phyloP scores from a whole-genome alignment of 2,329 filamentous ascomycete species.

The Aspergillus fijiensis region DNA sequence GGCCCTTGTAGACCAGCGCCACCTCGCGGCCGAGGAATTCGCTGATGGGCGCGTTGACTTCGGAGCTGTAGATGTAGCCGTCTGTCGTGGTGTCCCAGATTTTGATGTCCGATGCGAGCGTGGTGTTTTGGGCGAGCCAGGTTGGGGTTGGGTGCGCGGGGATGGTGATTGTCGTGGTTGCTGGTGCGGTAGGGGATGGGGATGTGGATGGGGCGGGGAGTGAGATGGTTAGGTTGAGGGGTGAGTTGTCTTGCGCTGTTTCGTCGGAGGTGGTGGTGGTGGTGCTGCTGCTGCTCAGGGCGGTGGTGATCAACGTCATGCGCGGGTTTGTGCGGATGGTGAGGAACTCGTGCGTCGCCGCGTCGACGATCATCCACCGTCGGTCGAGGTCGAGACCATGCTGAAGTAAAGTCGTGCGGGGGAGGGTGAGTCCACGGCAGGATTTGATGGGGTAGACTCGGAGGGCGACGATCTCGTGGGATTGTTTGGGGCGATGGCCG shows the following conservation, averaged over 20 bases:
- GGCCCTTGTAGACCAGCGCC: constrained; percentile 62
- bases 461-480: constrained; percentile 41
- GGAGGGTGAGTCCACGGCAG: constrained; percentile 60
- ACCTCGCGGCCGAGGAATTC: constrained; percentile 58
- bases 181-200: constrained; percentile 38
- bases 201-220: constrained; percentile 48
- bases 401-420: constrained; percentile 52
- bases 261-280: constrained; percentile 46
- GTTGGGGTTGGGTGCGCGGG: constrained; percentile 54
- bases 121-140: constrained; percentile 58
- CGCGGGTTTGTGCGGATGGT: constrained; percentile 61
- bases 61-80: constrained; percentile 53
- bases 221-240: constrained; percentile 47
- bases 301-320: constrained; percentile 64
- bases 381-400: constrained; percentile 63
- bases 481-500: constrained; percentile 16
- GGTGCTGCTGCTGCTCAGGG: constrained; percentile 49
- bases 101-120: constrained; percentile 45
- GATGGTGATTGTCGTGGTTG: constrained; percentile 44
- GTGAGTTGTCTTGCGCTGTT: constrained; percentile 7
- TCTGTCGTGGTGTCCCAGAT: constrained; percentile 63
- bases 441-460: constrained; percentile 66
- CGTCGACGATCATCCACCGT: constrained; percentile 65
- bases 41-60: constrained; percentile 55
- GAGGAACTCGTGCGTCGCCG: constrained; percentile 55